Conservation (phyloP, 495 filamentous ascomycete genomes). For the Podospora sp. region DNA sequence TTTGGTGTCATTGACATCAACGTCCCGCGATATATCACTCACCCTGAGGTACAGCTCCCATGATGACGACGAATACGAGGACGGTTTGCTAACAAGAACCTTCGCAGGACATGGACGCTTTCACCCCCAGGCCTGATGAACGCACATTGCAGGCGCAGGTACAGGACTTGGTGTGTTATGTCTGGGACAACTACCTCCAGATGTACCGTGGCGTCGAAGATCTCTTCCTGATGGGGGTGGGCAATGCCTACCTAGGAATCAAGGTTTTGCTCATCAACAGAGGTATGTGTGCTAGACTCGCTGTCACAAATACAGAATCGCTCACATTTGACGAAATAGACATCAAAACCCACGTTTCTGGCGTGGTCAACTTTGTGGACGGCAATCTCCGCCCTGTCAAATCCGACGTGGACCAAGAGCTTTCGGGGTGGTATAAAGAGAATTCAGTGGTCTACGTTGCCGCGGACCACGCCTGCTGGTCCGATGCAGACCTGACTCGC, state of each 20-base stretch:
- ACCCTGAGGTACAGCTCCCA: constrained; percentile 58
- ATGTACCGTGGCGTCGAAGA: constrained; percentile 64
- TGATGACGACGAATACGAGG: too few species aligned
- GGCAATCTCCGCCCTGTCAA: constrained; percentile 67
- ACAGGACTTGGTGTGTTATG: constrained; percentile 76
- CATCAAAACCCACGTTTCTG: constrained; percentile 48
- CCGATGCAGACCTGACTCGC: constrained; percentile 50
- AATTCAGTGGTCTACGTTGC: constrained; percentile 76
- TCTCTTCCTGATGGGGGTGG: constrained; percentile 82
- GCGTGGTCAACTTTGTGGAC: constrained; percentile 61
- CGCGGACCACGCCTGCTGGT: constrained; percentile 71
- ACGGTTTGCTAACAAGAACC: background rate
- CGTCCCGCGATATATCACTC: constrained; percentile 71
- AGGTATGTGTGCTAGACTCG: constrained; percentile 46
- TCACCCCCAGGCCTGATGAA: constrained; percentile 37
- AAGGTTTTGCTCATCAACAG: constrained; percentile 69
- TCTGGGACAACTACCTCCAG: constrained; percentile 98
- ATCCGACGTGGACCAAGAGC: constrained; percentile 62
- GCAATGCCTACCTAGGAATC: constrained; percentile 70
- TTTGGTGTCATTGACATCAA: constrained; percentile 90
- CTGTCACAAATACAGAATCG: background rate
- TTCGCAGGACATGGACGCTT: constrained; percentile 38
- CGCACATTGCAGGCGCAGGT: constrained; percentile 55
- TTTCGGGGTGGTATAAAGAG: constrained; percentile 73
- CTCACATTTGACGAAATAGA: constrained; percentile 34